Base-by-base conservation (phyloP, 75 land plant genomes). In the Pinus taeda region DNA sequence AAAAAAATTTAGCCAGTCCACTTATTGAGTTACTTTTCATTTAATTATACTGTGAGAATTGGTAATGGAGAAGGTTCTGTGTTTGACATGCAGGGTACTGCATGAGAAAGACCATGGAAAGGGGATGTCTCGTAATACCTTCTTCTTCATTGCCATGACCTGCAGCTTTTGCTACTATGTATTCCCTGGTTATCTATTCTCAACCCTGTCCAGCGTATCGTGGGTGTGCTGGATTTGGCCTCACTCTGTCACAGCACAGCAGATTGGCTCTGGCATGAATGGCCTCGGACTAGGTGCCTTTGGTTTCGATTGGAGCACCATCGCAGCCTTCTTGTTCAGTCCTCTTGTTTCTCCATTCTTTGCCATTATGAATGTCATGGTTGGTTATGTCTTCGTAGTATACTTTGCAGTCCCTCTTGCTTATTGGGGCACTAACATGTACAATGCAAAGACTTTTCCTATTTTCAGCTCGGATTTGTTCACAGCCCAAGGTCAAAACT, bases 211-310 rank as follows among this genome's bases (percentile, higher is more conserved):
- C 9, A 86, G 49, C 75, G 81, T 93, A 42, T 90, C 95, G 60
- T 88, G 87, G 88, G 85, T 91, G 15, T 93, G 95, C 73, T 88
- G 85, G 89, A 57, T 57, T 11, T 93, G 89, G 75, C 83, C 83
- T 17, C 58, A 49, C 26, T 93, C 95, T 0, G 91, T 93, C 93
- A 92, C 77, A 84, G 91, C 95, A 20, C 91, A 93, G 71, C 95
- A 93, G 80, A 33, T 63, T 90, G 1, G 82, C 91, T 7, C 84
- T 91, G n/a, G 95, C 91, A 73, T 93, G 93, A 91, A 3, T 14
- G 95, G 95, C 59, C 88, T 93, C 90, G 93, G 95, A 9, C 33
- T 93, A n/a, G 95, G 93, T 3, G 86, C 95, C 65, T 63, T 93
- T 2, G 77, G 89, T 2, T 82, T 91, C 24, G 95, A 93, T 77